Evolutionary conservation across 805 yeast genomes (phyloP).

Genomic region (Komagataella ulmi): DNA sequence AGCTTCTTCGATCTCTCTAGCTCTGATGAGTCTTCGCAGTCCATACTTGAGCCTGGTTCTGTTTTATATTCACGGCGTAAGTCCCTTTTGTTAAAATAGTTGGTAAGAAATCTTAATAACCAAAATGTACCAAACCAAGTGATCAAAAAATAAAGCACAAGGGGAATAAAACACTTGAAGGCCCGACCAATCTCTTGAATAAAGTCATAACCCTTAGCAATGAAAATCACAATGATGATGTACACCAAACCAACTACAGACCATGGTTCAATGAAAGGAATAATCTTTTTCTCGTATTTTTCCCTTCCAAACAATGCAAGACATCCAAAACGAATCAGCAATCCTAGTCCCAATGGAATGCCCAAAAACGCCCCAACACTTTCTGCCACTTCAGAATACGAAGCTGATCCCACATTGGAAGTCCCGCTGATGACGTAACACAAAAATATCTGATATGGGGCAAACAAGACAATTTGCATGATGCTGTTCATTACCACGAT

Average conservation of each 20-base stretch:
- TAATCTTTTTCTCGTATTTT: conserved; percentile 18
- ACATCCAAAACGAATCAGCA: conserved; percentile 23
- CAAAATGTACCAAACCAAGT: conserved; percentile 33
- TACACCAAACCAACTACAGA: conserved; percentile 38
- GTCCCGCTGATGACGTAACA: conserved; percentile 26
- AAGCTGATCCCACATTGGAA: conserved; percentile 5
- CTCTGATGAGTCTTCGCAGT: conserved; percentile 20
- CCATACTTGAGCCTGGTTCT: conserved; percentile 18
- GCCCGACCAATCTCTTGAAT: conserved; percentile 34
- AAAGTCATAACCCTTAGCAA: conserved; percentile 33
- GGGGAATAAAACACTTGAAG: conserved; percentile 35
- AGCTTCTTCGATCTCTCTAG: conserved; percentile 11
- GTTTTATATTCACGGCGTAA: conserved; percentile 5
- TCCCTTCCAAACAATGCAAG: conserved; percentile 16
- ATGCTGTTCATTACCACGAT: conserved; percentile 38
- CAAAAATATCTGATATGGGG: conserved; percentile 36
- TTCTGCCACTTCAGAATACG: conserved; percentile 27
- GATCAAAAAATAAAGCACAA: conserved; percentile 30
- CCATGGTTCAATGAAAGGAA: conserved; percentile 33
- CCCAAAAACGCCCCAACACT: conserved; percentile 42
- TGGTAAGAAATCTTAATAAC: conserved; percentile 17
- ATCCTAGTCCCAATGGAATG: conserved; percentile 33
- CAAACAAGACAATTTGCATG: conserved; percentile 36
- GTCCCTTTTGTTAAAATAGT: conserved; percentile 2
- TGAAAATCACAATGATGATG: conserved; percentile 37